A percentile compares a stretch with the other conserved stretches of the same genome.
Conservation (phyloP, 2,329 filamentous ascomycete species). For the Dryadomyces quercus-mongolicae region DNA sequence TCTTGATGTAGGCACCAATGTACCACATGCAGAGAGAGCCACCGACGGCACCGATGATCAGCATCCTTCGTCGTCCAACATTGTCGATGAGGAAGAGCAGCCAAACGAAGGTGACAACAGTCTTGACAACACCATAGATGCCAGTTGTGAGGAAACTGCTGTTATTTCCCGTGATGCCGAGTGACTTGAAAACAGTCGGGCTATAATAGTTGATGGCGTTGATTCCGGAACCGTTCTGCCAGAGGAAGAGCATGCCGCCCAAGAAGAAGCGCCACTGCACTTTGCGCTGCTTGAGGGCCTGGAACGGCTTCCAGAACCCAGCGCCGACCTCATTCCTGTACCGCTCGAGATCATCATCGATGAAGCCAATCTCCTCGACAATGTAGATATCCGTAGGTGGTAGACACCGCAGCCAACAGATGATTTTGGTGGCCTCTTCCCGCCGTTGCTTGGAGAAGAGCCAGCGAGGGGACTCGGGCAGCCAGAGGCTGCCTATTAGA, state of each 20-base stretch:
- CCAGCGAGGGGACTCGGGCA: conserved; percentile 19
- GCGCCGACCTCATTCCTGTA: conserved; percentile 51
- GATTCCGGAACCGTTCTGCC: conserved; percentile 67
- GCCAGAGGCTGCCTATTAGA: conserved; percentile 44
- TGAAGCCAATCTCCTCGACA: conserved; percentile 57
- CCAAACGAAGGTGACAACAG: conserved; percentile 55
- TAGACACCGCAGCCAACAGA: conserved; percentile 52
- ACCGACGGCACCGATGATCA: conserved; percentile 47
- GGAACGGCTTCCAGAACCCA: conserved; percentile 67
- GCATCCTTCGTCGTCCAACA: conserved; percentile 39
- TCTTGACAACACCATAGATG: conserved; percentile 69
- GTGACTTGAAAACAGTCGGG: conserved; percentile 52
- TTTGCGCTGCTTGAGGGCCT: conserved; percentile 38
- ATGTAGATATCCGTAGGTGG: conserved; percentile 49
- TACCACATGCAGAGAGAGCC: conserved; percentile 51
- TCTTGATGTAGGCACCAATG: conserved; percentile 47
- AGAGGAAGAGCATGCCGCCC: conserved; percentile 63
- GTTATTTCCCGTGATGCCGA: conserved; percentile 33
- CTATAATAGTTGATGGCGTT: conserved; percentile 71
- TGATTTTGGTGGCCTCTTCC: conserved; percentile 6
- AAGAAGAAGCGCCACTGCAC: conserved; percentile 63
- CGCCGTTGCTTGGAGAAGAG: conserved; percentile 13
- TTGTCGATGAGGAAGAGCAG: conserved; percentile 57
- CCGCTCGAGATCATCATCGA: conserved; percentile 57
- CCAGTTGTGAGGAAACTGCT: conserved; percentile 50